These are phyloP conservation scores for Periconia digitata DNA, from an alignment of 2,329 filamentous ascomycete species.

Conservation along the genomic window DNA sequence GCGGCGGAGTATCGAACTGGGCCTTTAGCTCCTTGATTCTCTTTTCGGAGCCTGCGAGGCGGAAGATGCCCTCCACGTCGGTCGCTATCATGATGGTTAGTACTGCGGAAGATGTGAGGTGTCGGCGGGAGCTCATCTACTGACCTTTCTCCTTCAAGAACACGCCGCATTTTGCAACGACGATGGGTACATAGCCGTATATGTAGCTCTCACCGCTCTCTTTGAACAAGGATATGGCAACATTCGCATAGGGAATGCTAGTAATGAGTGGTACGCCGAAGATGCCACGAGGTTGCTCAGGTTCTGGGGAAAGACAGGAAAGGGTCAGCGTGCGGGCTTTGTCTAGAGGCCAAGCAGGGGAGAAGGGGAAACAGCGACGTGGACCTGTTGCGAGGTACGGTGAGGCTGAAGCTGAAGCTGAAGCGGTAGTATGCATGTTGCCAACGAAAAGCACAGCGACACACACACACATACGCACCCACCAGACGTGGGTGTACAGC, in stretches of 20 bases:
- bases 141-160: slow-evolving; percentile 97
- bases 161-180: slow-evolving; percentile 96
- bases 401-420: slow-evolving; percentile 20
- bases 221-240: slow-evolving; percentile 94
- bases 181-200: slow-evolving; percentile 97
- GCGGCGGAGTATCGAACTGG: slow-evolving; percentile 82
- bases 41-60: slow-evolving; percentile 92
- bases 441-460: background rate
- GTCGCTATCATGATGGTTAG: slow-evolving; percentile 64
- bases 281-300: slow-evolving; percentile 68
- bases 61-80: slow-evolving; percentile 93
- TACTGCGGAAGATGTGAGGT: slow-evolving; percentile 10
- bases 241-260: slow-evolving; percentile 96
- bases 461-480: background rate
- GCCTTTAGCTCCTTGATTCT: slow-evolving; percentile 95
- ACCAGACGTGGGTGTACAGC: background rate
- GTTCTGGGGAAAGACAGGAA: slow-evolving; percentile 26
- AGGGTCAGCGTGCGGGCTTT: slow-evolving; percentile 24
- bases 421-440: slow-evolving; percentile 9
- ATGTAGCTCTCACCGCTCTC: slow-evolving; percentile 94
- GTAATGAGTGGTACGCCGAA: slow-evolving; percentile 92
- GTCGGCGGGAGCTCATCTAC: background rate
- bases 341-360: slow-evolving; percentile 7
- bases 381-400: background rate
- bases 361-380: slow-evolving; percentile 19